Base-by-base conservation (phyloP, 306 rosid species). In the Trifolium subterraneum region DNA sequence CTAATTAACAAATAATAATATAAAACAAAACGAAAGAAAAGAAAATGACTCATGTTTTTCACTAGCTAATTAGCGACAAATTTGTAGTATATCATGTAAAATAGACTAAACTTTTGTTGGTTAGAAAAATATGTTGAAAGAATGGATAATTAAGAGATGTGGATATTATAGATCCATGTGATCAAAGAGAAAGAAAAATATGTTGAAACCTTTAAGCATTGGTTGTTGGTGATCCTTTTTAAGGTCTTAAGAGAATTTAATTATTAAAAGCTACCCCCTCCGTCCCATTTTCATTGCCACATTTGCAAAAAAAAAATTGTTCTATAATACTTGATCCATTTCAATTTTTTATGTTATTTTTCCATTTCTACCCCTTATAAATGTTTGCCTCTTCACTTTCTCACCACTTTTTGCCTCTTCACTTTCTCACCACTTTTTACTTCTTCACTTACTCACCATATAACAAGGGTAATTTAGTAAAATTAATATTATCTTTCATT, bases 171-270 rank as follows among this genome's bases (percentile, higher is more conserved):
- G 68, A 78, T 84, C 72, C 85, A 73, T 77, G 84, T 71, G 88
- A 83, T 83, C 20, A 73, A 61, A 59, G 69, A 52, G 18, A 68
- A 77, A 81, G 65, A 36, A 78, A n/a, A n/a, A n/a, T n/a, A n/a
- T n/a, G 85, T 87, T 83, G 85, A 87, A 82, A 76, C 41, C 78
- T 58, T 73, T 61, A 12, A 55, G 39, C 42, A 58, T 47, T 36
- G 79, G 78, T 61, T 79, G 78, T 74, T 75, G 86, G 83, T 76
- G 83, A 80, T 79, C 13, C 73, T 76, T 76, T 70, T 45, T 77
- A 74, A 72, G 76, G 72, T 47, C 74, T 70, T 48, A 48, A 62
- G 83, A 67, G 81, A 77, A 79, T 71, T 65, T 39, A 79, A 78
- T 47, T 52, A 78, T 47, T 52, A 54, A 64, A 83, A 33, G 70